Evolutionary conservation across 441 rosid species (phyloP).

Genomic region (Gossypium davidsonii): DNA sequence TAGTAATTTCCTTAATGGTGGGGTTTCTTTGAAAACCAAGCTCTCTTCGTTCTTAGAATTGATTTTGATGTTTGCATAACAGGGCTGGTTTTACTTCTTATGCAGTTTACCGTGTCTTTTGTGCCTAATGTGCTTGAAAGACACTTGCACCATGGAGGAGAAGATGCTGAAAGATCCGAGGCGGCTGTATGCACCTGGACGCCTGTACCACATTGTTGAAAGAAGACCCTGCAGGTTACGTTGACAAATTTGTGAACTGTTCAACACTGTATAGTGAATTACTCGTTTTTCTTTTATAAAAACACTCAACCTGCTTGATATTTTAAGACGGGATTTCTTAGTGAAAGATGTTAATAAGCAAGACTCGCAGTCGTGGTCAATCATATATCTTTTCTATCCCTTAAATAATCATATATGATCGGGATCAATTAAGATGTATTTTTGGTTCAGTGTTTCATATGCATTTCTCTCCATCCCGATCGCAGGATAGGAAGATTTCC

Average conservation of each 20-base stretch:
- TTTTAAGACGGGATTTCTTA: neutral
- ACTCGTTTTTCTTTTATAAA: neutral
- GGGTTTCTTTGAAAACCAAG: neutral
- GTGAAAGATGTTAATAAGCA: neutral
- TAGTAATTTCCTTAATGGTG: neutral
- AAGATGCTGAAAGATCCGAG: constrained; percentile 74
- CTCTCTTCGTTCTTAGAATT: neutral
- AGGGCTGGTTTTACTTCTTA: neutral
- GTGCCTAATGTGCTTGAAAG: constrained; percentile 81
- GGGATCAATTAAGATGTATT: neutral
- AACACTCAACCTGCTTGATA: neutral
- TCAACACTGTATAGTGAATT: neutral
- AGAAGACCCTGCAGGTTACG: constrained; percentile 65
- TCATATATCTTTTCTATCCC: neutral
- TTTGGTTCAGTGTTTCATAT: neutral
- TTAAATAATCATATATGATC: neutral
- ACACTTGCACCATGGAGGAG: constrained; percentile 77
- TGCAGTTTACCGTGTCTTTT: constrained; percentile 80
- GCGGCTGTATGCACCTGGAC: constrained; percentile 83
- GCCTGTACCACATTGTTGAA: constrained; percentile 82
- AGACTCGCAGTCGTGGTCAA: neutral
- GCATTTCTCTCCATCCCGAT: constrained; percentile 4
- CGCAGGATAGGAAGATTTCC: constrained; percentile 78
- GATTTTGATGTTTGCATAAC: constrained; percentile 1
- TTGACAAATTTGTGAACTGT: neutral